Conservation (phyloP, 208 protist genomes). For the Trichomonas vaginalis region DNA sequence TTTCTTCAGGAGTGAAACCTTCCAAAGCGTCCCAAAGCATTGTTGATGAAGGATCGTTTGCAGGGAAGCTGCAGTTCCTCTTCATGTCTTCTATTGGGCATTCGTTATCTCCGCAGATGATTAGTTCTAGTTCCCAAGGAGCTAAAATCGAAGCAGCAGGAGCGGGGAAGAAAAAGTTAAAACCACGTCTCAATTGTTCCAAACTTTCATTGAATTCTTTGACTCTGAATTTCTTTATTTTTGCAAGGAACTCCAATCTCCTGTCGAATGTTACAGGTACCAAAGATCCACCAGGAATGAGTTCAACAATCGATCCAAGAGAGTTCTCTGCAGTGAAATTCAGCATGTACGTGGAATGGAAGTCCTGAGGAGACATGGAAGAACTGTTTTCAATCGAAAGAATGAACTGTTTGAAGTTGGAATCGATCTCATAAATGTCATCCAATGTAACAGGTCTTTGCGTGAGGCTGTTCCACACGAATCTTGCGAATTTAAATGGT, state of each 20-base stretch:
- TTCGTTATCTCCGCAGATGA: not conserved
- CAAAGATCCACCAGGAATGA: not conserved
- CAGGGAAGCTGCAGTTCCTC: not conserved
- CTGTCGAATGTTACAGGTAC: not conserved
- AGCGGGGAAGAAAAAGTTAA: not conserved
- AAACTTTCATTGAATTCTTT: conserved; percentile 11
- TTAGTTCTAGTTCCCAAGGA: not conserved
- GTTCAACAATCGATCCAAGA: not conserved
- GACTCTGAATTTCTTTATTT: not conserved
- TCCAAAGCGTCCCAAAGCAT: not conserved
- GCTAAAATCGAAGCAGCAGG: not conserved
- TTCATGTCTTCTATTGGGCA: not conserved
- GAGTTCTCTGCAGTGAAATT: not conserved
- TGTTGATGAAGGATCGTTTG: not conserved
- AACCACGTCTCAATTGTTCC: not conserved
- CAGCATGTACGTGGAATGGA: not conserved
- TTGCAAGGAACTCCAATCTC: not conserved
- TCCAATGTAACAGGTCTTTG: not conserved
- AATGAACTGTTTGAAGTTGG: not conserved
- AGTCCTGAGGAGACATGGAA: not conserved
- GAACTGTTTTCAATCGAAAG: not conserved
- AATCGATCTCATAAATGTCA: not conserved
- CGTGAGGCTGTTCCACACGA: not conserved
- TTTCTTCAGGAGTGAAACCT: not conserved
- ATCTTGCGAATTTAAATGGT: not conserved